A percentile compares a stretch with the other conserved stretches of the same genome.
Conservation (phyloP, 768 basidiomycete species). For the Auriscalpium vulgare region DNA sequence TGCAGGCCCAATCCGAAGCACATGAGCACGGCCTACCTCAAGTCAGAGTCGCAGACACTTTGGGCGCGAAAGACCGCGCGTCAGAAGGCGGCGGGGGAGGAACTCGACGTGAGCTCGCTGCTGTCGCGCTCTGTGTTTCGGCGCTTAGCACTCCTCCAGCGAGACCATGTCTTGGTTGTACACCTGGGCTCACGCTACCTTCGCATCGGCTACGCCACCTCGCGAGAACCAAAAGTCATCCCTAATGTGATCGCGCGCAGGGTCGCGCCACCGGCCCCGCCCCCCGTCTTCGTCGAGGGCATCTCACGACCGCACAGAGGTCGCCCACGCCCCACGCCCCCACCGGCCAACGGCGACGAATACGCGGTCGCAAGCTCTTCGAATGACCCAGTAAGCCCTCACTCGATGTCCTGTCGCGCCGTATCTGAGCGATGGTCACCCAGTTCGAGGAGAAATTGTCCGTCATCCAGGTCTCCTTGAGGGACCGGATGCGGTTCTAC, state of each 20-base stretch:
- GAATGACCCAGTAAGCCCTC: conserved; percentile 50
- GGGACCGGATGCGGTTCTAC: conserved; percentile 82
- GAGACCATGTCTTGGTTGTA: conserved; percentile 57
- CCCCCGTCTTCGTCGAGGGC: conserved; percentile 36
- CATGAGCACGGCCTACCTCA: conserved; percentile 68
- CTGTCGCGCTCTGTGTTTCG: neutral
- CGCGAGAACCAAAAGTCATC: conserved; percentile 61
- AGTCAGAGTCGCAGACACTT: conserved; percentile 62
- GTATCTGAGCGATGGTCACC: neutral
- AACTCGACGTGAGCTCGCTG: neutral
- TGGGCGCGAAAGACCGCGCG: conserved; percentile 63
- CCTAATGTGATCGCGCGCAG: conserved; percentile 71
- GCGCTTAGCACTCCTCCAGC: conserved; percentile 23
- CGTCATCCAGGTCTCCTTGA: conserved; percentile 60
- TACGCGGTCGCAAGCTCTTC: conserved; percentile 37
- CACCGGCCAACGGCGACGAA: conserved; percentile 36
- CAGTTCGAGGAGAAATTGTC: conserved; percentile 76
- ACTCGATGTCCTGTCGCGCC: neutral
- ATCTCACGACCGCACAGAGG: conserved; percentile 48
- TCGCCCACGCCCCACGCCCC: conserved; percentile 18
- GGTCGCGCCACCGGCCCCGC: conserved; percentile 36
- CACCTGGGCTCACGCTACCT: conserved; percentile 72
- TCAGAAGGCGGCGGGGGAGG: conserved; percentile 5
- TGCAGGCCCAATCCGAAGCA: conserved; percentile 74
- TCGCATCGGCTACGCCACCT: conserved; percentile 69